phyloP scores from a whole-genome alignment of 1,284 basidiomycete genomes.

The Amylostereum chailletii region DNA sequence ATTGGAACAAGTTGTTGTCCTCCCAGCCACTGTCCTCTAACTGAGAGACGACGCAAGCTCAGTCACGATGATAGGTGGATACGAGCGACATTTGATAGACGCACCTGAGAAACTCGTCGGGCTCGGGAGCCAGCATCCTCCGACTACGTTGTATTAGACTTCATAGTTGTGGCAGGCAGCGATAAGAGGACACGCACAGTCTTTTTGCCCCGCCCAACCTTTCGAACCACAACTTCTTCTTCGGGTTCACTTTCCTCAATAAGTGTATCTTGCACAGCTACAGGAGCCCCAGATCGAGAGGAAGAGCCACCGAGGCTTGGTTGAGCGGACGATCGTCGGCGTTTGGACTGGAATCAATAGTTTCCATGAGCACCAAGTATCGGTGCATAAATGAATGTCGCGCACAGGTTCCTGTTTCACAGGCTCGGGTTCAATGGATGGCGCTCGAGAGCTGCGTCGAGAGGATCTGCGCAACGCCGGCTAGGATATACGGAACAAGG shows the following conservation, averaged over 20 bases:
- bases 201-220: conserved; percentile 53
- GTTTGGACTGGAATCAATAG: conserved; percentile 36
- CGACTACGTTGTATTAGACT: conserved; percentile 21
- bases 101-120: conserved; percentile 44
- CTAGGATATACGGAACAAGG: conserved; percentile 5
- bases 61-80: no score
- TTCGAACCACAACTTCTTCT: conserved; percentile 52
- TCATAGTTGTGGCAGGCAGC: conserved; percentile 1
- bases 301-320: conserved; percentile 50
- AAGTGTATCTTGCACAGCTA: conserved; percentile 35
- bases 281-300: conserved; percentile 23
- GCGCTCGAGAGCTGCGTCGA: conserved; percentile 25
- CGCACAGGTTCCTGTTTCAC: conserved; percentile 14
- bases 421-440: conserved; percentile 14
- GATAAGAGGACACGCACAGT: conserved; percentile 29
- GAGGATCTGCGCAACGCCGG: conserved; percentile 27
- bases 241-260: conserved; percentile 75
- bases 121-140: conserved; percentile 39
- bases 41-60: not conserved
- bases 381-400: conserved; percentile 5
- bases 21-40: conserved; percentile 72
- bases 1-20: conserved; percentile 79
- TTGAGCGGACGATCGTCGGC: conserved; percentile 61
- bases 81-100: conserved; percentile 5
- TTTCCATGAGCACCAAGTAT: conserved; percentile 3